Evolutionary conservation across 495 filamentous ascomycete genomes (phyloP), one percentile per base, ranked within the genome.

Genomic region (Physcia stellaris): DNA sequence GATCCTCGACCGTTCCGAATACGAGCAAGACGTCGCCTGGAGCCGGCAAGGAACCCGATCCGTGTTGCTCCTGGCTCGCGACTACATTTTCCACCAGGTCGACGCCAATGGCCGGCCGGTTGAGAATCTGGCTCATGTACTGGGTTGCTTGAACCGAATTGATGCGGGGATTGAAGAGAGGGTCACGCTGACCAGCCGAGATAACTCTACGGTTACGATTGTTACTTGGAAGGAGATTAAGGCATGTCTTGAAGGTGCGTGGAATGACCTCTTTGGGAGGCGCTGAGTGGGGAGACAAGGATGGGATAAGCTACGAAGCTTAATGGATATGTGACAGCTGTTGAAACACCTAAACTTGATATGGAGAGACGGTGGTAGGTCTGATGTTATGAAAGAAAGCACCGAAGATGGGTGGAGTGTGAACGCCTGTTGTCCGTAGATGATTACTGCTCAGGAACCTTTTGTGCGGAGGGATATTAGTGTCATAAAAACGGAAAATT

Each of bases 41-140:
- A 79, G 83, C 11, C 86, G 94, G 56, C 87, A 73, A 16, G 86
- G 86, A 2, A 82, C 93, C 45, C 72, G 86, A n/a, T 93, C 92
- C 52, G 79, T 77, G 48, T 60, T 96, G 38, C 92, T 92, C 59
- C 67, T 98, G 23, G 95, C 96, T 67, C 77, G 90, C 30, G 92
- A 98, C 57, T 95, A 92, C 43, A 80, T 95, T 36, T 98, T 95
- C 59, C 90, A 98, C 56, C 85, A 88, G 40, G 85, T 94, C 18
- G 85, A 95, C 49, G 68, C 73, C 19, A 69, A 83, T 42, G 85
- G 82, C 10, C 77, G 81, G 16, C 79, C 90, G 0, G 77, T 83
- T 5, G 60, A 90, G 3, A 79, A 92, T 50, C 66, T 95, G 20
- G 87, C 77, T 0, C 87, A 96, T 60, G 77, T 96, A 29, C 49